Base-by-base conservation (phyloP, 108 stramenopile genomes). In the Nannochloropsis oceanica region DNA sequence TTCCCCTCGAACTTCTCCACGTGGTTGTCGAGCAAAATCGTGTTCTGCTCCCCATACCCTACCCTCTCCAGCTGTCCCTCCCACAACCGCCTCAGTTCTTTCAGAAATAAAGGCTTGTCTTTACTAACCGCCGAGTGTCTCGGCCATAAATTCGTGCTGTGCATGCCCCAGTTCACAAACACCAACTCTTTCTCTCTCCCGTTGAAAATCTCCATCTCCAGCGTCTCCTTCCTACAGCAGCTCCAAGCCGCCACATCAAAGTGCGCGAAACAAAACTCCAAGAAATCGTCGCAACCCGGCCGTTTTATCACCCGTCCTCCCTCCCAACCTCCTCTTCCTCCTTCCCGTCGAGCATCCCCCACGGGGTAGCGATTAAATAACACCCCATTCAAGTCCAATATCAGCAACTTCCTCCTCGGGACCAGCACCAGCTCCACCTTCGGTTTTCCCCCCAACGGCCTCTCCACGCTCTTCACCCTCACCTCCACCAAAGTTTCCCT, bases 1-100 rank as follows among this genome's bases (percentile, higher is more conserved):
- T 87, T 87, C 11, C 83, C 83, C 86, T 87, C 86, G 46, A 87
- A 87, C 80, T 87, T 87, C 43, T 87, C 86, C 34, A 83, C 27
- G 25, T 87, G 86, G 84, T 87, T 87, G 80, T 87, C 86, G 26
- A 87, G 13, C 14, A 87, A 79, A 18, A 87, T 24, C 43, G 84
- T 84, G 42, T 43, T 84, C 22, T 27, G 25, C 14, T 79, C 42
- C 9, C 27, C 80, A 18, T 14, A 50, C 14, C 14, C 46, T 18
- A 50, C 46, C 46, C 46, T 13, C 14, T 50, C 46, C 46, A 50
- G 46, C 46, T 50, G 46, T 18, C 18, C 14, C 46, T 50, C 18
- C 83, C 83, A 87, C 20, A 87, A 9, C 34, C 83, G 59, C 79
- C 26, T 25, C 1, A 87, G 13, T 10, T 87, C 86, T 34, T 87